Conservation (phyloP, 257 asterid species). For the Phtheirospermum japonicum region DNA sequence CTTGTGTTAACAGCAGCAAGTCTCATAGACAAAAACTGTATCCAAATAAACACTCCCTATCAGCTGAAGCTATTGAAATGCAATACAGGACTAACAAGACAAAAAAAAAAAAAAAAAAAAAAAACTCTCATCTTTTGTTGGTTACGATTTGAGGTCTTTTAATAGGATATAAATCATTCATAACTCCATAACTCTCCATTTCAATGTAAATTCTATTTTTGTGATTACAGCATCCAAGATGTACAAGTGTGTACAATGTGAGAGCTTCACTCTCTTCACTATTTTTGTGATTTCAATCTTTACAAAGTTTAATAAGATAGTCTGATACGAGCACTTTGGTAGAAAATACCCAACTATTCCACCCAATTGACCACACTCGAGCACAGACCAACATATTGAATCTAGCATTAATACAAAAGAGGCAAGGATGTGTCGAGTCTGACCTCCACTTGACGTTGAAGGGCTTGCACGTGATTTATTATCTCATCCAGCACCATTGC, state of each 20-base stretch:
- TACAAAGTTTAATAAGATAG: too few species aligned
- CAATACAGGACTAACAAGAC: conserved; percentile 8
- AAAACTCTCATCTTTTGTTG: neutral
- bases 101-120: neutral
- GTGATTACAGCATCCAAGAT: neutral
- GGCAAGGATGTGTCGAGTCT: conserved; percentile 25
- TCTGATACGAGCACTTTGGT: too few species aligned
- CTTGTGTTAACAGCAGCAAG: conserved; percentile 86
- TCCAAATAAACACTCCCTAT: conserved; percentile 26
- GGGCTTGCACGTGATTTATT: conserved; percentile 86
- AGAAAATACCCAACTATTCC: conserved; percentile 4
- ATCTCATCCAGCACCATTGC: conserved; percentile 97
- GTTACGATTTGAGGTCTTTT: neutral
- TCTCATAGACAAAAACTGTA: conserved; percentile 86
- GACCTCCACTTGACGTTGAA: conserved; percentile 98
- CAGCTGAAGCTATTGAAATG: conserved; percentile 12
- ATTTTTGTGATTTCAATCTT: neutral
- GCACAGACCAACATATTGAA: neutral
- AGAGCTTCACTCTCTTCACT: neutral
- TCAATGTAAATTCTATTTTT: neutral
- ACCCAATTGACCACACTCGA: conserved; percentile 3
- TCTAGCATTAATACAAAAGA: conserved; percentile 16
- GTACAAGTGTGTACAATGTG: neutral
- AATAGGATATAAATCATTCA: neutral
- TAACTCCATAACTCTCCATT: neutral